Evolutionary conservation across 169 alveolate genomes (phyloP), one percentile per base, ranked within the genome.

Genomic region (Amoebophrya sp.): DNA sequence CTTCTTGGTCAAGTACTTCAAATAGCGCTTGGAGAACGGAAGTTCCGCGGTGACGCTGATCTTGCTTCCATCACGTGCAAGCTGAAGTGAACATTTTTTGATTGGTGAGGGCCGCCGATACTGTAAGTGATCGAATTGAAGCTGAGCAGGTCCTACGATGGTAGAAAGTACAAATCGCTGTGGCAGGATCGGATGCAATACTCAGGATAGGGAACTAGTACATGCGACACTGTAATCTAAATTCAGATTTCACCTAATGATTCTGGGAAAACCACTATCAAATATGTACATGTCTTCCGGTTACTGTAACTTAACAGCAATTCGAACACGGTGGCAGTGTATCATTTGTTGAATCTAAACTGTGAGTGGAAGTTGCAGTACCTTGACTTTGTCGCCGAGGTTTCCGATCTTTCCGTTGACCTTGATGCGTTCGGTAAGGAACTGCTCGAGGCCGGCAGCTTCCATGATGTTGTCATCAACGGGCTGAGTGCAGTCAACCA

Each of bases 21-120:
- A 95, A 97, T 98, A 98, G 91, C 99, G 96, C 98, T 98, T 98
- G 91, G 99, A 97, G 97, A 99, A 98, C 40, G 99, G 99, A 90
- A 98, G 95, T 93, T 96, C 98, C 77, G 98, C 97, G n/a, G 97
- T 95, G 54, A 99, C 97, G 93, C 93, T 95, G 93, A 98, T 96
- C 95, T 97, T 97, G 93, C 95, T 95, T 93, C 96, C 97, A 89
- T 98, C 99, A 77, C 98, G 94, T 41, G 94, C 14, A 54, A 92
- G n/a, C n/a, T n/a, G n/a, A n/a, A n/a, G n/a, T n/a, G n/a, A n/a
- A n/a, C n/a, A n/a, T n/a, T n/a, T n/a, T n/a, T n/a, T n/a, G n/a
- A n/a, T n/a, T n/a, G n/a, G n/a, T n/a, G n/a, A n/a, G n/a, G n/a
- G n/a, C n/a, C n/a, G n/a, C n/a, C n/a, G n/a, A n/a, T n/a, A n/a